Percentiles rank a stretch among this genome's conserved stretches.
Evolutionary conservation across 164 flowering plant species (phyloP).

Genomic region (Platanus orientalis): DNA sequence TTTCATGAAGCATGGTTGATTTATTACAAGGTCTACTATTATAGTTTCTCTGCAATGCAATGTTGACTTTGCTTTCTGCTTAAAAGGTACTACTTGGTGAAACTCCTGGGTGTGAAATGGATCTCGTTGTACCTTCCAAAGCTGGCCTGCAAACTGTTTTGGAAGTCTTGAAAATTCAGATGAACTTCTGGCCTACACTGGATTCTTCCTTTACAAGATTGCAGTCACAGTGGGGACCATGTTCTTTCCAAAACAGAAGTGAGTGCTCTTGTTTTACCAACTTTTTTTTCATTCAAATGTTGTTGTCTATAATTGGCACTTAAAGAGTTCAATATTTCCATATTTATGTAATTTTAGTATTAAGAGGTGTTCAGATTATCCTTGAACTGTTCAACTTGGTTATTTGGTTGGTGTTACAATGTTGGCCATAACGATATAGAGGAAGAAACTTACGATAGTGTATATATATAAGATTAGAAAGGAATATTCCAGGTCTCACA

Average conservation of each 20-base stretch:
- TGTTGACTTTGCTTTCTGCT: slow-evolving; percentile 11
- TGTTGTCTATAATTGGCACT: background rate
- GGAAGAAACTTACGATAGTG: background rate
- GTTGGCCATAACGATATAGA: too few relatives aligned
- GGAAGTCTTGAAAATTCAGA: slow-evolving; percentile 76
- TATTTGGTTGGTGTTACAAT: background rate
- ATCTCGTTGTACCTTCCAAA: slow-evolving; percentile 44
- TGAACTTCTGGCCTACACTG: slow-evolving; percentile 69
- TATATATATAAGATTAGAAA: background rate
- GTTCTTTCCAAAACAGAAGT: slow-evolving; percentile 37
- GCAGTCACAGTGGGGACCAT: slow-evolving; percentile 46
- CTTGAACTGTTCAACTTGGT: background rate
- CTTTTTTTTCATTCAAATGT: background rate
- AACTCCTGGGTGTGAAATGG: slow-evolving; percentile 35
- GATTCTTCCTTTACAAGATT: slow-evolving; percentile 34
- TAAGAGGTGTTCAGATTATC: background rate
- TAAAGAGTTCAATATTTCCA: background rate
- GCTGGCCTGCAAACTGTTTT: slow-evolving; percentile 63
- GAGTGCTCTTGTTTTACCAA: slow-evolving; percentile 22
- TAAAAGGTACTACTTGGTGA: slow-evolving; percentile 89
- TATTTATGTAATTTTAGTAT: background rate
- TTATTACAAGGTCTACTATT: background rate
- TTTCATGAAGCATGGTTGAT: background rate
- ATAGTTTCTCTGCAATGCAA: background rate
- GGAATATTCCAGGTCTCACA: too few relatives aligned